Evolutionary conservation across 768 basidiomycete genomes (phyloP), one percentile per base, ranked within the genome.

Genomic region (Pisolithus orientalis): DNA sequence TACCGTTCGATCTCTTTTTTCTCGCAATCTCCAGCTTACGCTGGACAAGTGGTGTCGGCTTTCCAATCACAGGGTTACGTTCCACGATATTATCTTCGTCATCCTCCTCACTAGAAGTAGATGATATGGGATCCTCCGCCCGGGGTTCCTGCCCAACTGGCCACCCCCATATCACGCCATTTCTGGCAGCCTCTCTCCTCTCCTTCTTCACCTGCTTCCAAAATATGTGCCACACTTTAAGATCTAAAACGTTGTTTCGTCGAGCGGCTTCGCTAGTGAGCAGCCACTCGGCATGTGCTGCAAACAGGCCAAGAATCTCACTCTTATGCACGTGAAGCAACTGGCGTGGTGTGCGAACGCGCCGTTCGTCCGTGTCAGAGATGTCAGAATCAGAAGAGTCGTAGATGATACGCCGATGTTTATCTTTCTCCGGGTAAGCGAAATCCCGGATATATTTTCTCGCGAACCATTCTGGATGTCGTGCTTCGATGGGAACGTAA

Each of bases 271-370:
- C 78, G 47, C 82, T 72, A 10, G 78, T 74, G 37, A 82, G 61
- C 7, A 87, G 57, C 84, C 84, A 87, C 34, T 75, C 76, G 0
- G 75, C 74, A 8, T 85, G 82, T 9, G 73, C 69, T 10, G 80
- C 82, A 53, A 84, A 77, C 1, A 72, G 53, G 10, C 73, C 71
- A 34, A 70, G 61, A n/a, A 85, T 62, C 59, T 83, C 79, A 32
- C 80, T 75, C 28, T 52, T 70, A 43, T 80, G 72, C 27, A 85
- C 64, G 51, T 67, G 73, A 25, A 80, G 76, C 13, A 75, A 71
- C 39, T 72, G 69, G 25, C 78, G 73, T 13, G 71, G 70, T 32
- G 63, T 68, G 3, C 34, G 53, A 13, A 28, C 56, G 2, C 69
- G 67, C 0, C 56, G 58, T 1, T 69, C 67, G 28, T 69, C 64